Evolutionary conservation across 1,284 basidiomycete species (phyloP), one percentile per base, ranked within the genome.

Genomic region (Hypsizygus ulmarius): DNA sequence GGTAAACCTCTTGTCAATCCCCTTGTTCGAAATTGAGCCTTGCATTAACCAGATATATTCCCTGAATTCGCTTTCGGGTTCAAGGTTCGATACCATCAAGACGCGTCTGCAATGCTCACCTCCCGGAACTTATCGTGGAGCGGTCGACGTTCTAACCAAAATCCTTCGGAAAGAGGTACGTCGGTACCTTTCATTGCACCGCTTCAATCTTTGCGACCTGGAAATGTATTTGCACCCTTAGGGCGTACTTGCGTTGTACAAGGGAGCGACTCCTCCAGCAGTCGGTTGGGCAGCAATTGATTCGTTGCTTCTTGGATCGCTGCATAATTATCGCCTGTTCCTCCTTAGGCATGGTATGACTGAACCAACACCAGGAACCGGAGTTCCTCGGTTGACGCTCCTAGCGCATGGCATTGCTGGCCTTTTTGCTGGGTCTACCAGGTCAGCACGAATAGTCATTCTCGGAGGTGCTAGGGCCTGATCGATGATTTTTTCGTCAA

Each of bases 261-360:
- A 86, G 68, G 85, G 85, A 11, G 83, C 82, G 7, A 81, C 82
- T 0, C 84, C 87, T 4, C 88, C 87, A 1, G 84, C 85, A 14
- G 69, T 90, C 3, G 87, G 86, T 2, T 90, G 87, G 88, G 81
- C 84, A 6, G 74, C 82, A 33, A 84, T 87, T 36, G 89, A 92
- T 60, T 83, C 85, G 11, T 68, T 90, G 7, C 72, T 92, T 5
- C 70, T 92, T 43, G 88, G 89, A 3, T 87, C 84, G 3, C 66
- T 92, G 39, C 83, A 86, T 64, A 85, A 86, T 59, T 89, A 87
- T 60, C 78, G 85, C 7, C 69, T 87, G 2, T 78, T 81, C 50
- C 71, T 88, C 39, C 66, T 79, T 39, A 69, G 74, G 42, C 60
- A 74, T 50, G 73, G 77, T 29, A 70, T 82, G 68, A 77, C 78